Base-by-base conservation (phyloP, 202 grass and related monocot species). In the Panicum virgatum region DNA sequence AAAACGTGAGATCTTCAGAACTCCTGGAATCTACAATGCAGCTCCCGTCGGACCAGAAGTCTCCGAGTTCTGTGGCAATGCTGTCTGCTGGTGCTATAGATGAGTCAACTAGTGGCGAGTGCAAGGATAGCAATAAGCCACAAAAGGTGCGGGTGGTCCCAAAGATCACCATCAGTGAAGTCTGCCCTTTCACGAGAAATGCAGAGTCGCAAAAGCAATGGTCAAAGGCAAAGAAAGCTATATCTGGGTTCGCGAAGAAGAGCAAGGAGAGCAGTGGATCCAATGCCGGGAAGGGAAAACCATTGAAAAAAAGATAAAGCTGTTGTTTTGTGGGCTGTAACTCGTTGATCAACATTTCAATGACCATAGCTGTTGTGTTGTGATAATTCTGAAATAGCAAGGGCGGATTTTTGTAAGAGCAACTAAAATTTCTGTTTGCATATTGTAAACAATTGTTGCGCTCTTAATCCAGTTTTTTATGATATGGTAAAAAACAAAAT, bases 101-200 rank as follows among this genome's bases (percentile, higher is more conserved):
- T 56, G 58, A 11, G 44, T 78, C 62, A 44, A 63, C 36, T 15
- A 25, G 51, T 15, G 30, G 57, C 39, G 81, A 83, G 48, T 15
- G 3, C 5, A 27, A 78, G 15, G 69, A 79, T 32, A 72, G 44
- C 27, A 78, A 63, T 50, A 86, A 88, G 62, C 34, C 23, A 12
- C 64, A 90, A 61, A 65, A 81, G 64, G 80, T 38, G 32, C 87
- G 83, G 67, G 78, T 86, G 69, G 78, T 90, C 63, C 88, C 91
- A 27, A 99, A 96, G 80, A 83, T 99, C 53, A 94, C 51, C 59
- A 77, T 99, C 1, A 82, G 91, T 22, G 91, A 99, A 86, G 96
- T 99, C 34, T 99, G 93, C 69, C 89, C 93, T 54, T 99, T 92
- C 78, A 99, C 96, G 93, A 93, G 91, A 87, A 96, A 76, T 61